phyloP scores from a whole-genome alignment of 176 grass and related monocot genomes.

The Lolium perenne region DNA sequence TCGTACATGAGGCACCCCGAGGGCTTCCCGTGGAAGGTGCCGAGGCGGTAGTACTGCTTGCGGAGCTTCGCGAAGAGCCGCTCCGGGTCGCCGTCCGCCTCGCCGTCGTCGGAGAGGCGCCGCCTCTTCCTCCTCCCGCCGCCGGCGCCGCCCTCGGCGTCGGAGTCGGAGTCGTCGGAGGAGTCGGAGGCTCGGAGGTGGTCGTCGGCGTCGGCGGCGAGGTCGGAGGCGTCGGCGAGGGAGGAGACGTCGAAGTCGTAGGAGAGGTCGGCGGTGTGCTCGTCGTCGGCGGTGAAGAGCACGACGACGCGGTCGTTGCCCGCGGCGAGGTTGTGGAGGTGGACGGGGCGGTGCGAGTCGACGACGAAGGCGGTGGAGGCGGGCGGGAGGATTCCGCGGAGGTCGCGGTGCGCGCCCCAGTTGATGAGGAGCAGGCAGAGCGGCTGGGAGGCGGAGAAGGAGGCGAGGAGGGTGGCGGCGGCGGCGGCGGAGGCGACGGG shows the following conservation, averaged over 20 bases:
- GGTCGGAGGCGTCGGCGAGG: constrained; percentile 74
- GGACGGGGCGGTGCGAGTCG: constrained; percentile 74
- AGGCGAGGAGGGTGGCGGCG: constrained; percentile 41
- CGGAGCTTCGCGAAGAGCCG: constrained; percentile 64
- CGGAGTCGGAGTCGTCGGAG: constrained; percentile 40
- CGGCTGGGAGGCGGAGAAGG: constrained; percentile 42
- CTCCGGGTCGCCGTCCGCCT: constrained; percentile 57
- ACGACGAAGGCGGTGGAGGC: constrained; percentile 58
- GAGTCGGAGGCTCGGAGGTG: background rate
- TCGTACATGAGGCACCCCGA: constrained; percentile 93
- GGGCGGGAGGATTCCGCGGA: constrained; percentile 47
- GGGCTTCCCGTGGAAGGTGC: constrained; percentile 86
- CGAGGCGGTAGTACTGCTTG: constrained; percentile 77
- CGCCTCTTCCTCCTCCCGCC: constrained; percentile 55
- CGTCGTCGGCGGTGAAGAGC: constrained; percentile 72
- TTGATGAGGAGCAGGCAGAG: constrained; percentile 71
- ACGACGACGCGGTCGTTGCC: constrained; percentile 69
- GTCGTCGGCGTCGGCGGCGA: constrained; percentile 50
- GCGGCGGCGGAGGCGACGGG: constrained; percentile 63
- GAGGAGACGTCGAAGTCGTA: constrained; percentile 77
- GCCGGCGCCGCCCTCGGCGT: background rate
- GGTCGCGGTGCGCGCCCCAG: constrained; percentile 78
- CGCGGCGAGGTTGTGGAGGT: constrained; percentile 76
- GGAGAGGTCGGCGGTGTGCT: constrained; percentile 71
- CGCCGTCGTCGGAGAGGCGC: constrained; percentile 42